Evolutionary conservation across 805 yeast genomes (phyloP).

Genomic region (Wickerhamomyces chambardii): DNA sequence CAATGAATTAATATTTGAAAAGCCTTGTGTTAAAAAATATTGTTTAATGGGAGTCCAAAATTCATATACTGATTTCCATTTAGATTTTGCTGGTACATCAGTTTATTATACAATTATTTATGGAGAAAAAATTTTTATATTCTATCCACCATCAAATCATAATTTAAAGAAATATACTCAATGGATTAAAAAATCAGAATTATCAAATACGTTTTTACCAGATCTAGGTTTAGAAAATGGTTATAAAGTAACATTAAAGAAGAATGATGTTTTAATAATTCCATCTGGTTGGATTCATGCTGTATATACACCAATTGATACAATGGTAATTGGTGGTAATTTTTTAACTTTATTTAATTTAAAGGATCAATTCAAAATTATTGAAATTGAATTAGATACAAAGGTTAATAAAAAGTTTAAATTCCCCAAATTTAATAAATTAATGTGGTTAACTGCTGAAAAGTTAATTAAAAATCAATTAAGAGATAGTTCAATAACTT

Average conservation of each 20-base stretch:
- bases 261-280: conserved; percentile 72
- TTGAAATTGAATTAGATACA: conserved; percentile 54
- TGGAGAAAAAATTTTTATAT: conserved; percentile 69
- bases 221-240: conserved; percentile 39
- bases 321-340: conserved; percentile 84
- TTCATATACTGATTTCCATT: conserved; percentile 83
- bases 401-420: conserved; percentile 69
- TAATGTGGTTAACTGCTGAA: conserved; percentile 56
- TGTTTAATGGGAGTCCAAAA: conserved; percentile 78
- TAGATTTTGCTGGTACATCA: conserved; percentile 89
- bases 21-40: conserved; percentile 65
- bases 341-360: conserved; percentile 55
- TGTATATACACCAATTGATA: conserved; percentile 74
- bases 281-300: conserved; percentile 95
- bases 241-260: conserved; percentile 37
- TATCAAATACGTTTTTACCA: conserved; percentile 57
- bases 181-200: conserved; percentile 68
- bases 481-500: no score
- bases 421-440: conserved; percentile 67
- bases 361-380: conserved; percentile 51
- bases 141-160: conserved; percentile 66
- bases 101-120: conserved; percentile 77
- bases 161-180: conserved; percentile 54
- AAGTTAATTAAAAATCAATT: no score
- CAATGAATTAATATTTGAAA: conserved; percentile 5